A percentile compares a stretch with the other conserved stretches of the same genome.
These are phyloP conservation scores for Cladophialophora chaetospira DNA, from an alignment of 2,329 filamentous ascomycete species.

Conservation along the genomic window DNA sequence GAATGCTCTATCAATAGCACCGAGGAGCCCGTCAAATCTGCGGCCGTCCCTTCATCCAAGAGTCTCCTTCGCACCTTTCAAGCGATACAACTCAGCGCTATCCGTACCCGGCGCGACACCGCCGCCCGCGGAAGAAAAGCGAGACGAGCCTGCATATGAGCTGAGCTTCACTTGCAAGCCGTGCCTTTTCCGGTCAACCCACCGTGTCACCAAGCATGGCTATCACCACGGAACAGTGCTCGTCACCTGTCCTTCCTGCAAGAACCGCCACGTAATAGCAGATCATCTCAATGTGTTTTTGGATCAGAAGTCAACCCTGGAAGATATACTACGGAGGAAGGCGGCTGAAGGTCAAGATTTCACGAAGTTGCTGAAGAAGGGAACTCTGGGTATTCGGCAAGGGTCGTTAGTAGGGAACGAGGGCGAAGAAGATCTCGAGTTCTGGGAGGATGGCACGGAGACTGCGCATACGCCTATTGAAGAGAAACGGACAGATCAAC, in stretches of 20 bases:
- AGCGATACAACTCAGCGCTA: slow-evolving; percentile 27
- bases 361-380: slow-evolving; percentile 65
- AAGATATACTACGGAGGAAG: slow-evolving; percentile 45
- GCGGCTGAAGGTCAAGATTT: slow-evolving; percentile 63
- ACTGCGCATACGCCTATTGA: slow-evolving; percentile 32
- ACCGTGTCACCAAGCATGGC: slow-evolving; percentile 87
- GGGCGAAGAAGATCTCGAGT: slow-evolving; percentile 83
- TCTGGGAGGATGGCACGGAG: slow-evolving; percentile 75
- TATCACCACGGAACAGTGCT: slow-evolving; percentile 90
- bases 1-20: slow-evolving; percentile 8
- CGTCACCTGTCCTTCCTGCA: slow-evolving; percentile 83
- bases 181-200: slow-evolving; percentile 76
- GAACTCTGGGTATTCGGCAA: slow-evolving; percentile 70
- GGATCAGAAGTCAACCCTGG: slow-evolving; percentile 45
- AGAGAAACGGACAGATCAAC: not conserved
- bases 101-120: slow-evolving; percentile 12
- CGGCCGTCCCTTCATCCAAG: not conserved
- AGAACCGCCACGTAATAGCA: slow-evolving; percentile 85
- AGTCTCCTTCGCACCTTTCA: not conserved
- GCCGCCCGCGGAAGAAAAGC: slow-evolving; percentile 8
- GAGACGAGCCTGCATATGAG: slow-evolving; percentile 63
- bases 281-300: slow-evolving; percentile 74
- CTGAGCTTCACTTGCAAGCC: slow-evolving; percentile 92
- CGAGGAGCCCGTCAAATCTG: slow-evolving; percentile 5
- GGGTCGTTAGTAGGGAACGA: slow-evolving; percentile 52